These are phyloP conservation scores for Candida odintsovae DNA, from an alignment of 805 yeast species.

Conservation along the genomic window DNA sequence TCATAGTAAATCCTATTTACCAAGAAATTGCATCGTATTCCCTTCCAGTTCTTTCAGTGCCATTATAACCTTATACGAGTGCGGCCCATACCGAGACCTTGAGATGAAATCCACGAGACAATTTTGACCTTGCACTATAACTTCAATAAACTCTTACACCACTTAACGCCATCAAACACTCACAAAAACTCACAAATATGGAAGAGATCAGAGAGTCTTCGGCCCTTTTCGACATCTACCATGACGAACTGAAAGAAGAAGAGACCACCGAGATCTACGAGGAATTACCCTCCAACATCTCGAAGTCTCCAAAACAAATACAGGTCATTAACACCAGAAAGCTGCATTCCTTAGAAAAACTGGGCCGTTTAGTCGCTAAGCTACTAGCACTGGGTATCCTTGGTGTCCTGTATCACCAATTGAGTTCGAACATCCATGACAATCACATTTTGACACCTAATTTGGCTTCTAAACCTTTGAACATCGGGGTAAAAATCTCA, in stretches of 20 bases:
- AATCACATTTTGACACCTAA: conserved; percentile 39
- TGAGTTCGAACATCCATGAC: conserved; percentile 47
- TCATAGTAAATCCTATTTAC: no score
- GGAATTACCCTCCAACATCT: conserved; percentile 32
- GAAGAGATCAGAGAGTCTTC: not conserved
- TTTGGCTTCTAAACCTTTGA: conserved; percentile 37
- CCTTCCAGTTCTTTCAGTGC: no score
- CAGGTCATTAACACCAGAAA: not conserved
- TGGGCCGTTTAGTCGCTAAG: conserved; percentile 3
- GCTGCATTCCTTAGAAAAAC: not conserved
- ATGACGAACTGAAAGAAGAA: not conserved
- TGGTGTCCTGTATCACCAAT: conserved; percentile 49
- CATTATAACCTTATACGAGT: no score
- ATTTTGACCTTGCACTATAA: no score
- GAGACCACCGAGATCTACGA: conserved; percentile 21
- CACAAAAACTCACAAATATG: not conserved
- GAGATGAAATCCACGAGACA: no score
- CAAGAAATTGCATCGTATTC: no score
- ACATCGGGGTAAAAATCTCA: conserved; percentile 27
- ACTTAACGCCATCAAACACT: no score
- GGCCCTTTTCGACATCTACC: not conserved
- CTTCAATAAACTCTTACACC: no score
- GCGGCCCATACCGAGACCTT: no score
- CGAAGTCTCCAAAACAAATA: conserved; percentile 3
- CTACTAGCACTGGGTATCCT: conserved; percentile 30